Evolutionary conservation across 768 basidiomycete species (phyloP), one percentile per base, ranked within the genome.

Genomic region (Candolleomyces aberdarensis): DNA sequence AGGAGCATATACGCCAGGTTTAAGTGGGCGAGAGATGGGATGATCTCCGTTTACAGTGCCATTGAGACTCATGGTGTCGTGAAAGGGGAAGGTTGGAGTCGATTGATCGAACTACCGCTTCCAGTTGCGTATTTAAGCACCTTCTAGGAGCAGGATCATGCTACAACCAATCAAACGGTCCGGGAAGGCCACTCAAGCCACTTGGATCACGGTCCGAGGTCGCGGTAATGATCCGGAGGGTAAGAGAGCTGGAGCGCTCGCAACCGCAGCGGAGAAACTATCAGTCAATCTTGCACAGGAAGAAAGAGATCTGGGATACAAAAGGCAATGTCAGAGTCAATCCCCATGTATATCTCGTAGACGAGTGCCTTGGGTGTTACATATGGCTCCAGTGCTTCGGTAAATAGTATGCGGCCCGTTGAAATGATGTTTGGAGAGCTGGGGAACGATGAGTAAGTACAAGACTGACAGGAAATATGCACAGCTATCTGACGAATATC

Each of bases 1-100:
- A 36, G 95, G 95, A 10, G 91, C 89, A 74, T 83, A 95, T 59
- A 96, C 84, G 48, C 94, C 93, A 22, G 91, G 72, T 58, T 78
- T 83, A 64, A 96, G 77, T 17, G 83, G 81, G 58, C 91, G 87
- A 59, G 75, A 70, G 48, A 74, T 63, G 9, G 62, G 61, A 22
- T 69, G 69, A 57, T 65, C 59, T 26, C 70, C 70, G 63, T 72
- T 77, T 7, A 66, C 57, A 40, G 55, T 32, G 47, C 60, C 60
- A 48, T 61, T 61, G 60, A 59, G 41, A 60, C 48, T 58, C 61
- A 53, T 60, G 52, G 49, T 41, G 43, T 29, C 19, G 46, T 10
- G 36, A 44, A 40, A 32, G 31, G 54, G 49, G 40, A 44, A 52
- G 41, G 46, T 20, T 60, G 51, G 39, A 60, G 59, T 52, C n/a